These are phyloP conservation scores for Skeletonema marinoi DNA, from an alignment of 108 stramenopile species.

Conservation along the genomic window DNA sequence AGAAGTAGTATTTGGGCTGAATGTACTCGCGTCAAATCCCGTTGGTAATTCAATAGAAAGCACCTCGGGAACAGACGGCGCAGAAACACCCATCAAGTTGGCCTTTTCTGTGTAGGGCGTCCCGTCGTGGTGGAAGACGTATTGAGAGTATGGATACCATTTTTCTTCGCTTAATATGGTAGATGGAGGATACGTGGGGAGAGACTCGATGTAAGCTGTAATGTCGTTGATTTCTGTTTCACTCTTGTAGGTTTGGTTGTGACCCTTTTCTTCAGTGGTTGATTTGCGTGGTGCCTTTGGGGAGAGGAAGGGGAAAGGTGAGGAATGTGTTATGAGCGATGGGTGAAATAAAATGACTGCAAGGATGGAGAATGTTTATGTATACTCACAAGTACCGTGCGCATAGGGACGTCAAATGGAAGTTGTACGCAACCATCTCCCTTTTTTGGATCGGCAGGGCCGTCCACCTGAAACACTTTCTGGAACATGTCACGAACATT, in stretches of 20 bases:
- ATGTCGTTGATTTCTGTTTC: conserved; percentile 29
- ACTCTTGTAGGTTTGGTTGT: conserved; percentile 7
- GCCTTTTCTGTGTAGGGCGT: conserved; percentile 12
- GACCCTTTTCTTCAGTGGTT: not conserved
- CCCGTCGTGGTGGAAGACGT: conserved; percentile 35
- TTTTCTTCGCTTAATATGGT: conserved; percentile 42
- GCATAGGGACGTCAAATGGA: conserved; percentile 37
- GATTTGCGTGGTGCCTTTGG: not conserved
- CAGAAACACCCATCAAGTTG: conserved; percentile 4
- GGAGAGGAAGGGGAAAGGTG: not conserved
- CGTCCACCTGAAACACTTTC: conserved; percentile 24
- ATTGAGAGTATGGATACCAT: conserved; percentile 49
- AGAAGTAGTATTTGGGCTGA: conserved; percentile 1
- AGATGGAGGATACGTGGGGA: conserved; percentile 16
- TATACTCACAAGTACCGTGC: conserved; percentile 28
- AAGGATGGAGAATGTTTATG: not conserved
- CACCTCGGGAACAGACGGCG: conserved; percentile 42
- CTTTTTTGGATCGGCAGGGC: not conserved
- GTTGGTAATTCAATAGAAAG: conserved; percentile 45
- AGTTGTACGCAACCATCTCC: conserved; percentile 10
- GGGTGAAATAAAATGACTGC: not conserved
- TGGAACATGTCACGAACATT: conserved; percentile 39
- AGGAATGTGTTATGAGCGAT: not conserved
- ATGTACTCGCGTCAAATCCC: conserved; percentile 39
- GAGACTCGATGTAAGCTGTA: conserved; percentile 4